Conservation (phyloP, 2,329 filamentous ascomycete genomes). For the Hypoxylon sp. region DNA sequence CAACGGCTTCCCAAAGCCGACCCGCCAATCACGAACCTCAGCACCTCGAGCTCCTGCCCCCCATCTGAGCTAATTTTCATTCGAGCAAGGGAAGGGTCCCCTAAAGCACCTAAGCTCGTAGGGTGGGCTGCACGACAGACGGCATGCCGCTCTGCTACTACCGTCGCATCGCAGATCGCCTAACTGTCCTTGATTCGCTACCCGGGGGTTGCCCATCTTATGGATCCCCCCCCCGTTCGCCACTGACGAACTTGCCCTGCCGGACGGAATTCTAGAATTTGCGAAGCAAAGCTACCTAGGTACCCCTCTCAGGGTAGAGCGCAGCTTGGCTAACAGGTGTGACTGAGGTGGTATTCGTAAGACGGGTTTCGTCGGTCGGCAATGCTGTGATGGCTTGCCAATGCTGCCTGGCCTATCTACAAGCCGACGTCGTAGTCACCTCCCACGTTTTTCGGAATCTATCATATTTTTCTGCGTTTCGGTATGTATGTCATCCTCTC, state of each 20-base stretch:
- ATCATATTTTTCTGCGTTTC: conserved; percentile 3
- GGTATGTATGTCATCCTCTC: conserved; percentile 2
- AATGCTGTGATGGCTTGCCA: no score
- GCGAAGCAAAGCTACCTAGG: no score
- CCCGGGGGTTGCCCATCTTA: conserved; percentile 15
- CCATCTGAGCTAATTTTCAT: conserved; percentile 34
- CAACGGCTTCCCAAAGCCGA: conserved; percentile 18
- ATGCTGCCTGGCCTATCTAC: conserved; percentile 6
- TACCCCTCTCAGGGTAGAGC: no score
- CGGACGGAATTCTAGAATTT: conserved; percentile 19
- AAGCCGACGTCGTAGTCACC: conserved; percentile 15
- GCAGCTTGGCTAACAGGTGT: background rate
- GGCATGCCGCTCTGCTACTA: conserved; percentile 30
- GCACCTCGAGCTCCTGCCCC: conserved; percentile 7
- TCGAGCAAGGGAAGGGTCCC: conserved; percentile 23
- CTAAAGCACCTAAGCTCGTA: conserved; percentile 1
- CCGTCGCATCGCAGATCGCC: conserved; percentile 28
- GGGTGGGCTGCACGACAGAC: conserved; percentile 31
- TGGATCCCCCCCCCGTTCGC: conserved; percentile 15
- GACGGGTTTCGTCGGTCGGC: conserved; percentile 27
- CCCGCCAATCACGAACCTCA: conserved; percentile 12
- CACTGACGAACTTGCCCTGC: conserved; percentile 16
- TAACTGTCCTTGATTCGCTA: conserved; percentile 25
- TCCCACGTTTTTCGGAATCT: conserved; percentile 21
- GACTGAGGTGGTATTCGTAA: conserved; percentile 19